Base-by-base conservation (phyloP, 2,329 filamentous ascomycete genomes). In the Fusarium mexicanum region DNA sequence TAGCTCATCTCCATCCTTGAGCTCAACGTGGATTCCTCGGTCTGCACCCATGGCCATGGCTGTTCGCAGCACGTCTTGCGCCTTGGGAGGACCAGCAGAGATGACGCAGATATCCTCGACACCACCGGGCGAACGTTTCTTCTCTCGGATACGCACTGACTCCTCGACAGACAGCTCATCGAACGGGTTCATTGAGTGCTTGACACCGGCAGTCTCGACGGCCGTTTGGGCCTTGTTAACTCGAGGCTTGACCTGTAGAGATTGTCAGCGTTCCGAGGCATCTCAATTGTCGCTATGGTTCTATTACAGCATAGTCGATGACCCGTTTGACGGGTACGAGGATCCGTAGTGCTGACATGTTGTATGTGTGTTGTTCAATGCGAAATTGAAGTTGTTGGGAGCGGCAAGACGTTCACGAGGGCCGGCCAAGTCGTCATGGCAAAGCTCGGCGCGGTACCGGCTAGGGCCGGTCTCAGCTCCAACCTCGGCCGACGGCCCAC, bases 1-100 rank as follows among this genome's bases (percentile, higher is more conserved):
- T 51, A 97, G 87, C 54, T 93, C 91, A 74, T 92, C 91, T 66
- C 90, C 90, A 47, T 94, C 93, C 75, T 91, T 89, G 38, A 91
- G 86, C 80, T 98, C 94, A 47, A 98, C 92, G 86, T 96, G 95
- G 81, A 99, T 92, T 46, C 87, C 92, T 29, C 95, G 92, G 88
- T 99, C 96, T 22, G 96, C 96, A 75, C 96, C 96, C 95, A 99
- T 98, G 78, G 96, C 96, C 95, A 99, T 96, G 66, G 96, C 96
- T 22, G 96, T 99, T 67, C 96, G 94, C 63, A 99, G 90, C 22
- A 95, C 91, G 81, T 99, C 96, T 79, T 91, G 90, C 38, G 94
- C 89, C 87, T 98, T 99, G 68, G 95, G 82, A 5, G 96, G 95
- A 10, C 96, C 96, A 58, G 94, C 95, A 62, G 92, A 93, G 83